Percentiles rank a stretch among this genome's conserved stretches.
These are phyloP conservation scores for Plasmodium inui DNA, from an alignment of 169 alveolate genomes.

Conservation along the genomic window DNA sequence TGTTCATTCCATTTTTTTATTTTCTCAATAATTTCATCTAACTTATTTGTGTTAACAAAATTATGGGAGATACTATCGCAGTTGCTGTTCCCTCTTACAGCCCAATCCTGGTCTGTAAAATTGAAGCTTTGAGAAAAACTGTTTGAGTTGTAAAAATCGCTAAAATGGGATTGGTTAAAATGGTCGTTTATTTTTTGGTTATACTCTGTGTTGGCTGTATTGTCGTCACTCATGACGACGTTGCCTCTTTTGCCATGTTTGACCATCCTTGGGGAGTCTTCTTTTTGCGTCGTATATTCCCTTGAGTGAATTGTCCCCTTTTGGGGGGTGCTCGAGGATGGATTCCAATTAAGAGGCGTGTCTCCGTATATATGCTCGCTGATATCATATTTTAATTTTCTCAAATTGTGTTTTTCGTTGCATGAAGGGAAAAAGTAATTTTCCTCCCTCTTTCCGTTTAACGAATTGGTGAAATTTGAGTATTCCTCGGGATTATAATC, in stretches of 20 bases:
- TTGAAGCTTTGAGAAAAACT: neutral
- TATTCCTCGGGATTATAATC: neutral
- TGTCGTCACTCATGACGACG: neutral
- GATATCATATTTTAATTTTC: slow-evolving; percentile 8
- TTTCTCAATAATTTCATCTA: slow-evolving; percentile 49
- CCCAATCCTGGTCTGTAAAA: neutral
- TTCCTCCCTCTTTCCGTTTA: slow-evolving; percentile 9
- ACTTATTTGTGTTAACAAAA: neutral
- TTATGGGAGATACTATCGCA: neutral
- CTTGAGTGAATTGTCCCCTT: neutral
- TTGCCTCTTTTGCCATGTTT: neutral
- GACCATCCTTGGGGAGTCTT: neutral
- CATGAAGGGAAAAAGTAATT: neutral
- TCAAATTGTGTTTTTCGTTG: neutral
- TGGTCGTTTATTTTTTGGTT: slow-evolving; percentile 3
- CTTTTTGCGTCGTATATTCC: neutral
- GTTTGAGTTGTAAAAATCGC: neutral
- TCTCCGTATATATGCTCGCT: neutral
- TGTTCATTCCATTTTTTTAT: slow-evolving; percentile 24
- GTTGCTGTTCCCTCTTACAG: neutral
- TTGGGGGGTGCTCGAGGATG: neutral
- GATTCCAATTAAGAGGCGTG: neutral
- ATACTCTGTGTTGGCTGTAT: neutral
- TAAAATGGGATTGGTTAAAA: neutral
- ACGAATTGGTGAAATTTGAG: neutral